Percentiles rank a stretch among this genome's conserved stretches.
phyloP scores from a whole-genome alignment of 2,329 filamentous ascomycete species.

The Davidsoniella eucalypti region DNA sequence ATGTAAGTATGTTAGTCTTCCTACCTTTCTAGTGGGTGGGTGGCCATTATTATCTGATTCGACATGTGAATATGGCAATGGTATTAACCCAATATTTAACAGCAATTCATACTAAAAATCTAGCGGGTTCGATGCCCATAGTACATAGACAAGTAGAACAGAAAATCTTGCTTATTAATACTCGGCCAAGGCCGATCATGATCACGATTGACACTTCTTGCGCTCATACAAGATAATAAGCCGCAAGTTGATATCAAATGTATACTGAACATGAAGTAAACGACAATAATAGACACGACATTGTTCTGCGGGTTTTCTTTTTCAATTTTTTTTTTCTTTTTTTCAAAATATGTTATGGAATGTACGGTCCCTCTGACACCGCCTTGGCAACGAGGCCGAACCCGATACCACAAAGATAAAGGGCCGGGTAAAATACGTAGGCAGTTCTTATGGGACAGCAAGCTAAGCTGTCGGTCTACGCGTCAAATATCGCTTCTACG shows the following conservation, averaged over 20 bases:
- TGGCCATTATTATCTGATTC: too few species aligned
- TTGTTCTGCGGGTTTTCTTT: too few species aligned
- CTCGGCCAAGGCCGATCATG: neutral
- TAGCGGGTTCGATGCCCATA: too few species aligned
- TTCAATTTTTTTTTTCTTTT: too few species aligned
- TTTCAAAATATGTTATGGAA: conserved; percentile 10
- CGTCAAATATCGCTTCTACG: conserved; percentile 39
- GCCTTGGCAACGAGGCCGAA: conserved; percentile 16
- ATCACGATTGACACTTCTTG: neutral
- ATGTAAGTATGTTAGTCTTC: too few species aligned
- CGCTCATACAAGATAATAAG: neutral
- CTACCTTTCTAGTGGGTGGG: too few species aligned
- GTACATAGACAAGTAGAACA: neutral
- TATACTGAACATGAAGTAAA: too few species aligned
- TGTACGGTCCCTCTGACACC: conserved; percentile 29
- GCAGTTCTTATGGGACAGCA: conserved; percentile 41
- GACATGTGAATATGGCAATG: too few species aligned
- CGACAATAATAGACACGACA: too few species aligned
- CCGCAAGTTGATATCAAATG: too few species aligned
- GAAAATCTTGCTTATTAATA: neutral
- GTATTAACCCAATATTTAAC: too few species aligned
- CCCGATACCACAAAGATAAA: conserved; percentile 18
- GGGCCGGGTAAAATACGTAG: conserved; percentile 25
- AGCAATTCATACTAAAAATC: too few species aligned
- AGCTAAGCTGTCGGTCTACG: conserved; percentile 14